A percentile compares a stretch with the other conserved stretches of the same genome.
phyloP scores from a whole-genome alignment of 2,329 filamentous ascomycete species.

The Drechslerella stenobrocha region DNA sequence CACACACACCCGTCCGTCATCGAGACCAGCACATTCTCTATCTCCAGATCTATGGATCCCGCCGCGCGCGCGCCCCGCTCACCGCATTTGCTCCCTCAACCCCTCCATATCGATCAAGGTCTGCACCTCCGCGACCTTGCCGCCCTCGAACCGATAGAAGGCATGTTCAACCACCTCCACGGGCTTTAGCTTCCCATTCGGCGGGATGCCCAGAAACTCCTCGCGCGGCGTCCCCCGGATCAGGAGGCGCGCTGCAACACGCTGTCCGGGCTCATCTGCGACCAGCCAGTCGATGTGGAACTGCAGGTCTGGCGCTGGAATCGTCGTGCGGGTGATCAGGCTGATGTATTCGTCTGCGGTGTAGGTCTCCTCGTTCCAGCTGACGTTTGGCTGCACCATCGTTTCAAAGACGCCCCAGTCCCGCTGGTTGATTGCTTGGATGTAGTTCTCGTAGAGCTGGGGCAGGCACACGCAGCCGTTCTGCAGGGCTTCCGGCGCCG shows the following conservation, averaged over 20 bases:
- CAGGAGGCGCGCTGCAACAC: conserved; percentile 19
- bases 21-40: too few relatives aligned
- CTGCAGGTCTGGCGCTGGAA: conserved; percentile 29
- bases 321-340: conserved; percentile 27
- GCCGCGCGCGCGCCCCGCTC: too few relatives aligned
- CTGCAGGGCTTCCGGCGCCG: too few relatives aligned
- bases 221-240: conserved; percentile 27
- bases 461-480: conserved; percentile 5
- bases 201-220: conserved; percentile 28
- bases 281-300: conserved; percentile 31
- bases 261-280: conserved; percentile 18
- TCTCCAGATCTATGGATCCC: too few relatives aligned
- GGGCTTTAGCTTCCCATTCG: conserved; percentile 15
- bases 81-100: conserved; percentile 28
- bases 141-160: conserved; percentile 32
- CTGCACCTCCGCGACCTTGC: conserved; percentile 29
- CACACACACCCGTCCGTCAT: too few relatives aligned
- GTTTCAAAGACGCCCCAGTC: conserved; percentile 25
- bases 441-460: conserved; percentile 33
- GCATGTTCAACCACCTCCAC: conserved; percentile 40
- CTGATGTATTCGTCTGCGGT: conserved; percentile 30
- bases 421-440: conserved; percentile 35
- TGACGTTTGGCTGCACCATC: conserved; percentile 24
- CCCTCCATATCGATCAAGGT: conserved; percentile 44
- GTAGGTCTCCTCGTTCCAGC: conserved; percentile 26